These are phyloP conservation scores for Pulveroboletus sp. DNA, from an alignment of 768 basidiomycete species.

Conservation along the genomic window DNA sequence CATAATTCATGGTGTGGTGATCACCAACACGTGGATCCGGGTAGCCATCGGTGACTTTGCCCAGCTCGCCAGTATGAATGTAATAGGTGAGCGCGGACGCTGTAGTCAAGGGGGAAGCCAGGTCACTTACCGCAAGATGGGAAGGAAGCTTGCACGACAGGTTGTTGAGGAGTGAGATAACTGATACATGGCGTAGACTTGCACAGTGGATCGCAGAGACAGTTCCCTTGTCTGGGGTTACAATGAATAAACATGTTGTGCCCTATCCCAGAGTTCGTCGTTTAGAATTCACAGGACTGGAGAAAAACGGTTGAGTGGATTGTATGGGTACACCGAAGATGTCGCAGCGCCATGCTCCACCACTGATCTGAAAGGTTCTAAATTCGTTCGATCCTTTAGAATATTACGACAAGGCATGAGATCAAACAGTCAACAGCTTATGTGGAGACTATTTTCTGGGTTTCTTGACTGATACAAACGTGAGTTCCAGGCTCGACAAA, in stretches of 20 bases:
- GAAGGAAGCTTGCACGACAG: neutral
- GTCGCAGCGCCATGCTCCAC: neutral
- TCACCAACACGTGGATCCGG: neutral
- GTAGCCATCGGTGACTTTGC: neutral
- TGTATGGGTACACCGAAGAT: neutral
- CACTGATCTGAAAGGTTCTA: neutral
- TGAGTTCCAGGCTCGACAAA: constrained; percentile 1
- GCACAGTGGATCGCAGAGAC: no score
- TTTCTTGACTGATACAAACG: constrained; percentile 64
- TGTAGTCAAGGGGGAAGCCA: neutral
- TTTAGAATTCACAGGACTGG: neutral
- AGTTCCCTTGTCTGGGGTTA: no score
- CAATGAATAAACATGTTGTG: neutral
- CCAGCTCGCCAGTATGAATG: neutral
- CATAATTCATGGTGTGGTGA: neutral
- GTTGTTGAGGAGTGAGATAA: neutral
- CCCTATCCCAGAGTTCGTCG: neutral
- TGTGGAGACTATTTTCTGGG: constrained; percentile 61
- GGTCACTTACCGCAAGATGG: neutral
- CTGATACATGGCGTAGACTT: neutral
- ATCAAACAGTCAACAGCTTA: neutral
- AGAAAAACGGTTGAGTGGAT: neutral
- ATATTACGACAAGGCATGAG: neutral
- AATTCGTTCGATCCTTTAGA: neutral
- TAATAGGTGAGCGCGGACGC: neutral